Evolutionary conservation across 2,329 filamentous ascomycete genomes (phyloP).

Genomic region (Colletotrichum gloeosporioides): DNA sequence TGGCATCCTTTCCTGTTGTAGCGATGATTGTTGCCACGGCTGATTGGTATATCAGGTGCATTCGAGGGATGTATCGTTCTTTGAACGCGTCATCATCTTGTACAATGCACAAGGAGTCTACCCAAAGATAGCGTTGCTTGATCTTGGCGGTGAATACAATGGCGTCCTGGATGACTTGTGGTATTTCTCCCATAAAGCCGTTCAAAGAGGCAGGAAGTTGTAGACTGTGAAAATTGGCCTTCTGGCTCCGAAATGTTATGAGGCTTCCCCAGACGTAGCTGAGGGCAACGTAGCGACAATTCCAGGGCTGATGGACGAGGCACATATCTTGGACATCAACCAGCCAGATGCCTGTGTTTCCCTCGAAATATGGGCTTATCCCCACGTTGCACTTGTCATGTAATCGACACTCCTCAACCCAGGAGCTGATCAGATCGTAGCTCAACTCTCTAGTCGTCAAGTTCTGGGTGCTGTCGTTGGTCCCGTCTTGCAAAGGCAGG

Average conservation of each 20-base stretch:
- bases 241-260: neutral
- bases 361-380: neutral
- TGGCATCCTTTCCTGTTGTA: neutral
- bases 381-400: neutral
- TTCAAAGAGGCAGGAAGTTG: neutral
- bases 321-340: neutral
- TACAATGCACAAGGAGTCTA: neutral
- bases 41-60: neutral
- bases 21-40: neutral
- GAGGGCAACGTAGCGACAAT: neutral
- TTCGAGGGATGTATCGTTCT: neutral
- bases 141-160: neutral
- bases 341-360: neutral
- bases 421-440: neutral
- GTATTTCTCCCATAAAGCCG: neutral
- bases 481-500: neutral
- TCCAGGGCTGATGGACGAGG: neutral
- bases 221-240: neutral
- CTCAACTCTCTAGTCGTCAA: neutral
- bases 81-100: neutral
- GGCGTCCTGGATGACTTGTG: neutral
- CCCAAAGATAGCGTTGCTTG: neutral
- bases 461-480: accelerated
- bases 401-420: neutral
- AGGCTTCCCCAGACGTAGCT: neutral